These are phyloP conservation scores for Diutina rugosa DNA, from an alignment of 1,139 yeast species.

Conservation along the genomic window DNA sequence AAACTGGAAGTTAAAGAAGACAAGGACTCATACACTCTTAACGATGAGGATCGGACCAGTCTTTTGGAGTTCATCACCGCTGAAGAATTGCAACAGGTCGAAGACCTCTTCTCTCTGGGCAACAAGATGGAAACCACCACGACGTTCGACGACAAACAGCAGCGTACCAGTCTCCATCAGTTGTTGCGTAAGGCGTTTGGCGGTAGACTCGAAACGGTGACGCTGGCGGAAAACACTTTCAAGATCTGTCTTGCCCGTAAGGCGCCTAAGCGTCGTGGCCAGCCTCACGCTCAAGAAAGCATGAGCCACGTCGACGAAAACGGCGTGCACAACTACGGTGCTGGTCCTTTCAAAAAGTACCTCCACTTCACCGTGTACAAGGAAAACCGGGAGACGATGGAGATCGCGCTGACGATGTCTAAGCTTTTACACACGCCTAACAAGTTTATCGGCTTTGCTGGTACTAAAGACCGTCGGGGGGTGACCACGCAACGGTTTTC, in stretches of 20 bases:
- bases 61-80: constrained; percentile 45
- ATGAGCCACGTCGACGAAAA: constrained; percentile 37
- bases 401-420: constrained; percentile 65
- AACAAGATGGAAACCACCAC: constrained; percentile 46
- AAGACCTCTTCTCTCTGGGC: constrained; percentile 42
- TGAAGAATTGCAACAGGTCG: constrained; percentile 43
- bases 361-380: constrained; percentile 77
- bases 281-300: constrained; percentile 9
- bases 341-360: constrained; percentile 58
- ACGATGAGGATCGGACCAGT: constrained; percentile 29
- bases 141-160: constrained; percentile 50
- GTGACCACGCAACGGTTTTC: constrained; percentile 83
- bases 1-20: constrained; percentile 13
- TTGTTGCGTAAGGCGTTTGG: constrained; percentile 63
- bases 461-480: constrained; percentile 94
- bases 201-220: constrained; percentile 65
- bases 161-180: constrained; percentile 68
- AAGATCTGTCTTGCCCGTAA: constrained; percentile 33
- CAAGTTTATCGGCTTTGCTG: constrained; percentile 68
- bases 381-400: constrained; percentile 97
- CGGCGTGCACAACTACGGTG: constrained; percentile 38
- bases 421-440: constrained; percentile 64
- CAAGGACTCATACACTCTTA: constrained; percentile 25
- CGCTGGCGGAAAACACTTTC: constrained; percentile 57
- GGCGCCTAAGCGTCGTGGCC: constrained; percentile 1